Evolutionary conservation across 2,329 filamentous ascomycete genomes (phyloP), one percentile per base, ranked within the genome.

Genomic region (Venturia pyrina): DNA sequence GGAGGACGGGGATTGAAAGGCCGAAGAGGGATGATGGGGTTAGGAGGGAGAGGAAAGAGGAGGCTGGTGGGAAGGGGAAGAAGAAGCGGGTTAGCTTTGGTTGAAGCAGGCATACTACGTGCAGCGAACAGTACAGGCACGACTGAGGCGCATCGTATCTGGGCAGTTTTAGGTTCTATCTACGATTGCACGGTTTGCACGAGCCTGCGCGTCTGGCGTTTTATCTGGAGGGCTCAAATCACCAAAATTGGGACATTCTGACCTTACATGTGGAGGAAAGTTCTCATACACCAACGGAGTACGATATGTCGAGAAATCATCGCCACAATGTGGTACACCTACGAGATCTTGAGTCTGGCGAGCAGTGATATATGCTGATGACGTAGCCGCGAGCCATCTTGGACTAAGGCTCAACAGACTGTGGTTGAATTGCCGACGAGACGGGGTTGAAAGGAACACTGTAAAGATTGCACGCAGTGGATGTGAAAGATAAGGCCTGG

Each of bases 81-180:
- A 59, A 59, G 32, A 59, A 59, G 53, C 37, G 53, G 17, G 53
- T n/a, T 13, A 59, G 53, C n/a, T 59, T 59, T 59, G 53, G 53
- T 8, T 59, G 53, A 59, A 28, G 21, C n/a, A 28, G 28, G 21
- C 48, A 15, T 53, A 15, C 21, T 15, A 21, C 21, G 24, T 11
- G 48, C 21, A 53, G 21, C 48, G 21, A 15, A 21, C 5, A 32
- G 5, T 28, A 24, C 21, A 8, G 11, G 21, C 21, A 24, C 21
- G 48, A 28, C 21, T 53, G 48, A 21, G 8, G 21, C 7, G 21
- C 5, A 5, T 21, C 48, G 11, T 21, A 4, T 32, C 11, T 53
- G 48, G 48, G 21, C 28, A 7, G 1, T 21, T 28, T 53, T 13
- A 13, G 21, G 11, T 24, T 24, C 28, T 24, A 11, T 15, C 8